Percentiles rank a stretch among this genome's conserved stretches.
These are phyloP conservation scores for Yamadazyma takamatsuzukensis DNA, from an alignment of 805 yeast species.

Conservation along the genomic window DNA sequence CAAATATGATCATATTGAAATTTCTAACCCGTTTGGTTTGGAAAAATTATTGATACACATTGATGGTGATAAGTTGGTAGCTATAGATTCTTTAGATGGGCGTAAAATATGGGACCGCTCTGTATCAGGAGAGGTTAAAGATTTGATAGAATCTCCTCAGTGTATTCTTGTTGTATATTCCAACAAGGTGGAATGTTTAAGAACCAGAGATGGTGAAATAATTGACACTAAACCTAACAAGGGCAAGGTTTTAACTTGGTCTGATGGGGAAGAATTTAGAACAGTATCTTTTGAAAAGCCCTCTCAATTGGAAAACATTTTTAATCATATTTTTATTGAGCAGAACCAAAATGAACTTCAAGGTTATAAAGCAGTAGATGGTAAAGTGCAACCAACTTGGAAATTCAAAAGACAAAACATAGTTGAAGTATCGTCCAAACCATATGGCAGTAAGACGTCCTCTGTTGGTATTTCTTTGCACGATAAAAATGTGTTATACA, in stretches of 20 bases:
- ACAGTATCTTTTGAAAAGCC: not conserved
- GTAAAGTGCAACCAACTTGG: slow-evolving; percentile 25
- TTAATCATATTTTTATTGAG: not conserved
- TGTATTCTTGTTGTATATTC: slow-evolving; percentile 13
- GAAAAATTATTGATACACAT: slow-evolving; percentile 29
- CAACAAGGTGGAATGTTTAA: slow-evolving; percentile 7
- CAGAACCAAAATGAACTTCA: slow-evolving; percentile 11
- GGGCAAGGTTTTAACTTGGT: slow-evolving; percentile 7
- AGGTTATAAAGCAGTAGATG: slow-evolving; percentile 18
- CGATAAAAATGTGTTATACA: slow-evolving; percentile 73
- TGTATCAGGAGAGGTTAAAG: slow-evolving; percentile 10
- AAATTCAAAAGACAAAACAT: slow-evolving; percentile 18
- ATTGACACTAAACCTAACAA: slow-evolving; percentile 7
- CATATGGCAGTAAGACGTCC: slow-evolving; percentile 25
- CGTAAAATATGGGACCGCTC: slow-evolving; percentile 34
- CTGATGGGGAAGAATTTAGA: not conserved
- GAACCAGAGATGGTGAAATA: slow-evolving; percentile 16
- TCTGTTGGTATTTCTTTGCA: slow-evolving; percentile 68
- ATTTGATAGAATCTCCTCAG: slow-evolving; percentile 13
- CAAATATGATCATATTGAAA: slow-evolving; percentile 1
- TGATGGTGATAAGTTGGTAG: slow-evolving; percentile 28
- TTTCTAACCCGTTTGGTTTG: slow-evolving; percentile 23
- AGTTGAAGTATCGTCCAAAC: slow-evolving; percentile 15
- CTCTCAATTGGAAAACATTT: not conserved
- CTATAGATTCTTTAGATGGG: slow-evolving; percentile 41